Evolutionary conservation across 2,329 filamentous ascomycete species (phyloP).

Genomic region (Botrytis elliptica): DNA sequence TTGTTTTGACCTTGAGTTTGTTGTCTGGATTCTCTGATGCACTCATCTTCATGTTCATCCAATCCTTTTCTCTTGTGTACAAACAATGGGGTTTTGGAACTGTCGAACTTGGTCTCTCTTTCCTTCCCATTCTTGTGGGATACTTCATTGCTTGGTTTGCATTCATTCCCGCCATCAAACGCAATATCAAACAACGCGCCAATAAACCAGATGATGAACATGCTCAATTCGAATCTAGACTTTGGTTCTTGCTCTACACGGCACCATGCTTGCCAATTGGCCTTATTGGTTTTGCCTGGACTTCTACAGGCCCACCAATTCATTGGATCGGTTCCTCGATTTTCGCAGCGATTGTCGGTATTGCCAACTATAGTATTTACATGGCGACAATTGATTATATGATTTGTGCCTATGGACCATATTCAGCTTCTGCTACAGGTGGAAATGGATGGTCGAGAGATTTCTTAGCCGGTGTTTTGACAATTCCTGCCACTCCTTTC

Average conservation of each 20-base stretch:
- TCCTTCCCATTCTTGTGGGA: constrained; percentile 65
- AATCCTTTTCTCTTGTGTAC: constrained; percentile 68
- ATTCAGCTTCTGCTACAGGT: constrained; percentile 71
- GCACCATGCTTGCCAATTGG: constrained; percentile 63
- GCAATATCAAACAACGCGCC: constrained; percentile 51
- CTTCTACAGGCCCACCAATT: constrained; percentile 59
- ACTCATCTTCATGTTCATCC: constrained; percentile 75
- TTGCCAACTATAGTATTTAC: constrained; percentile 71
- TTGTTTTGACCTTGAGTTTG: constrained; percentile 67
- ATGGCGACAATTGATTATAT: constrained; percentile 79
- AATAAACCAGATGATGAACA: constrained; percentile 53
- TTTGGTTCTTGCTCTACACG: constrained; percentile 63
- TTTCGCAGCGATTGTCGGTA: constrained; percentile 64
- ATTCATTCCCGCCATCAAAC: constrained; percentile 57
- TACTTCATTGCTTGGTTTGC: constrained; percentile 62
- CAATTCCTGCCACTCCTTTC: constrained; percentile 65
- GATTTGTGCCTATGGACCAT: constrained; percentile 70
- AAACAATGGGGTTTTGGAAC: constrained; percentile 63
- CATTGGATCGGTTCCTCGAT: constrained; percentile 69
- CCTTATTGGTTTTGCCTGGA: constrained; percentile 69
- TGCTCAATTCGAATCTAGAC: constrained; percentile 67
- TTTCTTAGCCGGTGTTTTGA: constrained; percentile 70
- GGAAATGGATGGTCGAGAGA: constrained; percentile 74
- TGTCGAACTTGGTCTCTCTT: constrained; percentile 57
- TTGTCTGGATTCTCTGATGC: constrained; percentile 72